Percentiles rank a stretch among this genome's conserved stretches.
phyloP scores from a whole-genome alignment of 768 basidiomycete genomes.

The Russula dissimulans region DNA sequence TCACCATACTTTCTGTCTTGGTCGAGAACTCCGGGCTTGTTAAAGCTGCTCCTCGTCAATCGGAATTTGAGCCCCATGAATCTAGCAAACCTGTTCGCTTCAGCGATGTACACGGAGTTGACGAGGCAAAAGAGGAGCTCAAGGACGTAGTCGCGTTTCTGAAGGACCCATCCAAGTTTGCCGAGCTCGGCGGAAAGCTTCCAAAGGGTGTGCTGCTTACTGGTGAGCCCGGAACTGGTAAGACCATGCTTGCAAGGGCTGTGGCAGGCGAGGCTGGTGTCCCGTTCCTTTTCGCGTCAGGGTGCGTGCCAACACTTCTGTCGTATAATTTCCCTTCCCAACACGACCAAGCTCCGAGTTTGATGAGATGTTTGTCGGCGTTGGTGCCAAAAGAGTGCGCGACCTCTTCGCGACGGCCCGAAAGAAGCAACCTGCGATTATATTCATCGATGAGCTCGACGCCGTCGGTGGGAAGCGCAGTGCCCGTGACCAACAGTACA shows the following conservation, averaged over 20 bases:
- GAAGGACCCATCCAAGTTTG: conserved; percentile 86
- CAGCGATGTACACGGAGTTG: conserved; percentile 93
- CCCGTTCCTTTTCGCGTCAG: conserved; percentile 94
- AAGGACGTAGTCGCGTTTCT: conserved; percentile 93
- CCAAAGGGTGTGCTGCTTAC: conserved; percentile 89
- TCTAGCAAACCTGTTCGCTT: conserved; percentile 76
- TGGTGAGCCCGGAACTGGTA: conserved; percentile 93
- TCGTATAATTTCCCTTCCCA: background rate
- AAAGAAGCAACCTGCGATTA: conserved; percentile 92
- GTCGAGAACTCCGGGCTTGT: conserved; percentile 91
- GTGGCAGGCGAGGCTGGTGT: conserved; percentile 98
- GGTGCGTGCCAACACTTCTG: conserved; percentile 29
- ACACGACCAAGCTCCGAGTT: conserved; percentile 66
- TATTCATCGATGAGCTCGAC: conserved; percentile 96
- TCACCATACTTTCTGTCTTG: conserved; percentile 80
- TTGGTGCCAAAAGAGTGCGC: conserved; percentile 89
- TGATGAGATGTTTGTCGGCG: conserved; percentile 96
- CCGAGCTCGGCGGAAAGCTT: conserved; percentile 84
- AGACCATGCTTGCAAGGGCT: conserved; percentile 95
- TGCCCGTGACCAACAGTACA: conserved; percentile 75
- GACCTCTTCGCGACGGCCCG: conserved; percentile 91
- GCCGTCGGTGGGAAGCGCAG: conserved; percentile 88
- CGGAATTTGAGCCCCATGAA: conserved; percentile 75
- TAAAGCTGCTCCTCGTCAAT: conserved; percentile 73
- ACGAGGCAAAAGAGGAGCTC: conserved; percentile 93